Evolutionary conservation across 495 filamentous ascomycete genomes (phyloP).

Genomic region (Acidiella bohemica): DNA sequence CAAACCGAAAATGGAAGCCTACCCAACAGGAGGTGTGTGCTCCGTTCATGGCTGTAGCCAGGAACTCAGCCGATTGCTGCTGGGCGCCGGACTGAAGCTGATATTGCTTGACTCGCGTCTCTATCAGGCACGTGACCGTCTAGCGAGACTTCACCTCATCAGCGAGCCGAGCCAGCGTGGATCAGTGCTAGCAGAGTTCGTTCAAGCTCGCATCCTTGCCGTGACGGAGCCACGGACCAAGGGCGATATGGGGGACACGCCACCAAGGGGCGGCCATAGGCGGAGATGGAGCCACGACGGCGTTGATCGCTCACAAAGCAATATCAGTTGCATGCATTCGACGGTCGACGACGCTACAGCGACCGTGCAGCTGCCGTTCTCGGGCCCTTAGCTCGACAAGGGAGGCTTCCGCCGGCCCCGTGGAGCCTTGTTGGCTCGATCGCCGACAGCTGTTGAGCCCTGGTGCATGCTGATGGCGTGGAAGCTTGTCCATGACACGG

Average conservation of each 20-base stretch:
- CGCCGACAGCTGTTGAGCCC: not conserved
- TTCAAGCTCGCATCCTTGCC: conserved; percentile 12
- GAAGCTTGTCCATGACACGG: not conserved
- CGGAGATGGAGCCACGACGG: conserved; percentile 17
- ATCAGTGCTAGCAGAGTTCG: conserved; percentile 3
- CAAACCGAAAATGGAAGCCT: conserved; percentile 1
- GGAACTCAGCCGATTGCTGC: not conserved
- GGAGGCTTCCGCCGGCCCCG: conserved; percentile 9
- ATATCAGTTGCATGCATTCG: conserved; percentile 7
- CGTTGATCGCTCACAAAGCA: conserved; percentile 9
- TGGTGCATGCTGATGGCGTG: conserved; percentile 3
- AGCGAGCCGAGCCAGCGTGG: too few species aligned
- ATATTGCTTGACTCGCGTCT: conserved; percentile 11
- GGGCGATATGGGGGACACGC: conserved; percentile 4
- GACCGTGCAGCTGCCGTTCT: conserved; percentile 12
- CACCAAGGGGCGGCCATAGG: conserved; percentile 8
- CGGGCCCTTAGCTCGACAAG: conserved; percentile 11
- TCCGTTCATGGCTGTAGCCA: not conserved
- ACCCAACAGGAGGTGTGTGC: conserved; percentile 2
- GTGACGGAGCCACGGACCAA: conserved; percentile 6
- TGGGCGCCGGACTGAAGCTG: not conserved
- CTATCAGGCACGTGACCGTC: conserved; percentile 12
- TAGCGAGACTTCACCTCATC: conserved; percentile 11
- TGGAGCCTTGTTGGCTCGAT: conserved; percentile 14
- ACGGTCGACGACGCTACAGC: conserved; percentile 14